Percentiles rank a stretch among this genome's conserved stretches.
phyloP scores from a whole-genome alignment of 176 grass and related monocot species.

The Eleusine coracana region DNA sequence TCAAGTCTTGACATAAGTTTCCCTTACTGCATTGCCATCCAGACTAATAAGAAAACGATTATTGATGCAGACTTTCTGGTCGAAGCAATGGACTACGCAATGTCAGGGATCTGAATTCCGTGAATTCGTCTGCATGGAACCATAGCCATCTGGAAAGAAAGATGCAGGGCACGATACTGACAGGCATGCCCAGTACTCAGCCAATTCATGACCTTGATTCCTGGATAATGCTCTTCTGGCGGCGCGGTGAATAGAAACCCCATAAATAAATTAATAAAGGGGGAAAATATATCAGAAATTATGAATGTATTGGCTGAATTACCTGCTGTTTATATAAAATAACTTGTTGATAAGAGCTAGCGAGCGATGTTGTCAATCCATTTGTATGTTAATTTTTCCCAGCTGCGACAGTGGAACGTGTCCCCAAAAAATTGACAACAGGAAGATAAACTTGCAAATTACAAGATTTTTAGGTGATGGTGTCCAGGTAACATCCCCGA shows the following conservation, averaged over 20 bases:
- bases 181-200: not conserved
- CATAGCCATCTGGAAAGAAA: not conserved
- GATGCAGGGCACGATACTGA: not conserved
- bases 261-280: constrained; percentile 40
- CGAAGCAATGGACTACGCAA: constrained; percentile 84
- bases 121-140: not conserved
- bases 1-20: not conserved
- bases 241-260: not conserved
- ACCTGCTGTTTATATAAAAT: not conserved
- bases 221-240: not conserved
- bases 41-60: constrained; percentile 1
- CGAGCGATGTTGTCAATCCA: not conserved
- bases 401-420: not conserved
- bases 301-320: not conserved
- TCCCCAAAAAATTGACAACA: not conserved
- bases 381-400: not conserved
- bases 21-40: not conserved
- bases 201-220: not conserved
- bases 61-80: constrained; percentile 72
- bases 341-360: not conserved
- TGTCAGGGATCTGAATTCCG: constrained; percentile 53
- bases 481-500: no score
- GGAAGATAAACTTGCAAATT: no score
- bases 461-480: no score
- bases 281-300: not conserved